A percentile compares a stretch with the other conserved stretches of the same genome.
phyloP scores from a whole-genome alignment of 2,329 filamentous ascomycete genomes.

The Metarhizium guizhouense region DNA sequence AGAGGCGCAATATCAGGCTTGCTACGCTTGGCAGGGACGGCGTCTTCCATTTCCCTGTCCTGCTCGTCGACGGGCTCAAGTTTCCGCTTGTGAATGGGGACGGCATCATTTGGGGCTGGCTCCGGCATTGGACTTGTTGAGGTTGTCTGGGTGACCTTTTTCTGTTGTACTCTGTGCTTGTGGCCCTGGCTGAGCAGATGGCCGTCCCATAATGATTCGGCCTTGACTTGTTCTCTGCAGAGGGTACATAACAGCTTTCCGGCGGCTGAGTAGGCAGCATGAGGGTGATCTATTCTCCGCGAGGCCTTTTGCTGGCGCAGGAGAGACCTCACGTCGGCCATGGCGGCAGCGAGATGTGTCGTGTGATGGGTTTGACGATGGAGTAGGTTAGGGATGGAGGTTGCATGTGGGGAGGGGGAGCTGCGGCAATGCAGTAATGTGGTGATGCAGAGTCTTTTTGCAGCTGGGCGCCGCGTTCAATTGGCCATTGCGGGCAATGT shows the following conservation, averaged over 20 bases:
- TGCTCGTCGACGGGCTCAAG: constrained; percentile 21
- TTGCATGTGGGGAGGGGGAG: background rate
- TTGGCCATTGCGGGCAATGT: background rate
- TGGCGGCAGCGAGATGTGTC: background rate
- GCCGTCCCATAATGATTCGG: constrained; percentile 57
- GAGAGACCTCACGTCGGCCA: constrained; percentile 61
- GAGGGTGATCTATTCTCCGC: constrained; percentile 61
- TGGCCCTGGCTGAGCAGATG: constrained; percentile 45
- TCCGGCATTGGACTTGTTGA: constrained; percentile 5
- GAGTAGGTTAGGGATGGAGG: background rate
- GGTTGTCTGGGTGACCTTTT: constrained; percentile 2
- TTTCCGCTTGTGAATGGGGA: constrained; percentile 23
- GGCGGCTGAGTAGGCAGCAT: constrained; percentile 57
- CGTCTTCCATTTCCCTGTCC: constrained; percentile 26
- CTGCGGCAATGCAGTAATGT: background rate
- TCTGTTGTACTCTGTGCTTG: constrained; percentile 15
- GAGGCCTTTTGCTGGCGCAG: constrained; percentile 69
- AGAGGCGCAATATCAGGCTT: constrained; percentile 24
- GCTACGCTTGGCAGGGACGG: constrained; percentile 36
- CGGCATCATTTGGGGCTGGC: background rate
- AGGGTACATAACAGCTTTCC: constrained; percentile 60
- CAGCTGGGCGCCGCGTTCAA: background rate
- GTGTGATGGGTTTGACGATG: constrained; percentile 6
- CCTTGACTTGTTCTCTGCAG: constrained; percentile 56
- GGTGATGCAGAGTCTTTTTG: background rate